Base-by-base conservation (phyloP, 495 filamentous ascomycete genomes). In the Neurospora intermedia region DNA sequence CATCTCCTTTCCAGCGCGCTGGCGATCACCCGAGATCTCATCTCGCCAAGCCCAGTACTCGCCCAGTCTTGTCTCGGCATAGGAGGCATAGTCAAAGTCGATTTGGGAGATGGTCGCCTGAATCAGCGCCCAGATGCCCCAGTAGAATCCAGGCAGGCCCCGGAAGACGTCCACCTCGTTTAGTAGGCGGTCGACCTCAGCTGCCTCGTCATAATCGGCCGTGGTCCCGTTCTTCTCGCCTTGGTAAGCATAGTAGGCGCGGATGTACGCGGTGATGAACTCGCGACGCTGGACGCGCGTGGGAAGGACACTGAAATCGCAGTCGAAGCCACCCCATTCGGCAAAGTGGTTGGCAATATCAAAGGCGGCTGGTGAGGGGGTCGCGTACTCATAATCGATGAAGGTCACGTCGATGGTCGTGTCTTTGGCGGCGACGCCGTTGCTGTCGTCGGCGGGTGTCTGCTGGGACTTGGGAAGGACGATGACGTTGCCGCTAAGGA, bases 321-420 rank as follows among this genome's bases (percentile, higher is more conserved):
- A 99, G 75, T 96, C 93, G 78, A 97, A 97, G 72, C 96, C 96
- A 71, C 91, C 94, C 95, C 96, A 99, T 84, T 99, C 96, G 54
- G 96, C 93, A 79, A 99, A 95, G 85, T 99, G 96, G 85, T 99
- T 99, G n/a, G 96, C 91, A 72, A 99, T 89, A 80, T 99, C 96
- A 81, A 99, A 99, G n/a, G 96, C 93, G 16, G 94, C 93, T 1
- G 96, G 96, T 9, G 94, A 94, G 3, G 96, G 94, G 1, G 93
- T 94, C 10, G 95, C 93, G 80, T 96, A 97, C 83, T 99, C 96
- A 83, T 98, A 99, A 82, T 99, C 96, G 78, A 99, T 98, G 80
- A 99, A 98, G 78, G 89, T 89, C 69, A 98, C 93, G 8, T 72
- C 84, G 77, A 74, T 86, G 77, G 75, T 71, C 66, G 69, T 84